Percentiles rank a stretch among this genome's conserved stretches.
These are phyloP conservation scores for Fraxinus platypoda DNA, from an alignment of 305 asterid genomes.

Conservation along the genomic window DNA sequence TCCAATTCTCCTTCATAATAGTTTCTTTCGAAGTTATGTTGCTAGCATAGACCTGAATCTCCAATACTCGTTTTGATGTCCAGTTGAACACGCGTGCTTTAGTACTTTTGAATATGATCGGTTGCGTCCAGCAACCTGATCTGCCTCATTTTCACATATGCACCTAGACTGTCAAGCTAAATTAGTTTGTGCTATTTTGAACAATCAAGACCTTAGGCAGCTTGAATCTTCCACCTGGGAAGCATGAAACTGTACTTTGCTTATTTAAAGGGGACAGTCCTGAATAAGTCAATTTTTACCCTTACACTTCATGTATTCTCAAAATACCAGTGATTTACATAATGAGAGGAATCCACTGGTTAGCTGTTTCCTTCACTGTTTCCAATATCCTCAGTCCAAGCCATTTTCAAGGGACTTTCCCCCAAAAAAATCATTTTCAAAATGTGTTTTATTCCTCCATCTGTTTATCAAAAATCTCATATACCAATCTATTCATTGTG, in stretches of 20 bases:
- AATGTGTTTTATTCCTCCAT: neutral
- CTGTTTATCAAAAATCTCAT: neutral
- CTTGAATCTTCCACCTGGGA: neutral
- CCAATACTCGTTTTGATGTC: neutral
- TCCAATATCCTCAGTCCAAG: neutral
- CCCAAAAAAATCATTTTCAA: neutral
- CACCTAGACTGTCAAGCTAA: neutral
- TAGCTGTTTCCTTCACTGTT: neutral
- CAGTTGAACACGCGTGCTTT: neutral
- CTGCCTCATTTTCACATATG: neutral
- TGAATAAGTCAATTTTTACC: neutral
- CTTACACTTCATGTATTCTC: neutral
- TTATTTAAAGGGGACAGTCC: neutral
- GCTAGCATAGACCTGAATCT: neutral
- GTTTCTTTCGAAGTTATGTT: neutral
- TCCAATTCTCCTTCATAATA: neutral
- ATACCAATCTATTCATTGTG: neutral
- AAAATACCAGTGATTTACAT: neutral
- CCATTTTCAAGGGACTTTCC: neutral
- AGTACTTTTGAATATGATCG: neutral
- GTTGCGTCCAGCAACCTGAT: neutral
- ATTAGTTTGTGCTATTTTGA: neutral
- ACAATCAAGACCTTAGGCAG: neutral
- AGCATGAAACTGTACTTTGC: neutral
- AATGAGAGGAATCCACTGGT: neutral